Percentiles rank a stretch among this genome's conserved stretches.
phyloP scores from a whole-genome alignment of 2,329 filamentous ascomycete genomes.

The Teratosphaeria viscida region DNA sequence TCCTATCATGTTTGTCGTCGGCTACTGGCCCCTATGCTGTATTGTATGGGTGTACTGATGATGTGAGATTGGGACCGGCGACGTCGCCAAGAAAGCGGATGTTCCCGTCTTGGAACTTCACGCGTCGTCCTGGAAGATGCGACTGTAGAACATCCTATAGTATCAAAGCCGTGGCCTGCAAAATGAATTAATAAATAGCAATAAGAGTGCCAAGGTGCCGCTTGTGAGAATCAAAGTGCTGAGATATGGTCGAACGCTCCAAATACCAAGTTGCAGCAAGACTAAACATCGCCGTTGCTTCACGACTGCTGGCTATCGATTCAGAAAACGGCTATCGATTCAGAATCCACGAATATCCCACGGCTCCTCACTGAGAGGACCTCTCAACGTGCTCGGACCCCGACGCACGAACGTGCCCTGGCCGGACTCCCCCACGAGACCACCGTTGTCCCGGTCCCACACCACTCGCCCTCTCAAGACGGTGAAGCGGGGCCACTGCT shows the following conservation, averaged over 20 bases:
- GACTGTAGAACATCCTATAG: too few relatives aligned
- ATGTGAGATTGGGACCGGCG: neutral
- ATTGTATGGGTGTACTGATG: neutral
- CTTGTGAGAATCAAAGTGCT: too few relatives aligned
- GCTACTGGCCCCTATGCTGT: neutral
- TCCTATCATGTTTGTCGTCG: neutral
- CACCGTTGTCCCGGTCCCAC: conserved; percentile 33
- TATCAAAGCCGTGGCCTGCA: too few relatives aligned
- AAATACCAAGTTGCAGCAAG: too few relatives aligned
- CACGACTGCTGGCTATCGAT: too few relatives aligned
- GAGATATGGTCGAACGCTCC: too few relatives aligned
- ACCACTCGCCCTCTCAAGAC: conserved; percentile 49
- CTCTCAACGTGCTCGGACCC: conserved; percentile 27
- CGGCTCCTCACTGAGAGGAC: conserved; percentile 8
- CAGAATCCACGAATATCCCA: conserved; percentile 10
- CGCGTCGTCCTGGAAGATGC: neutral
- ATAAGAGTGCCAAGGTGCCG: too few relatives aligned
- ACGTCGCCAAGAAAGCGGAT: neutral
- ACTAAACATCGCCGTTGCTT: too few relatives aligned
- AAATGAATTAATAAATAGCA: too few relatives aligned
- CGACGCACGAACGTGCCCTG: conserved; percentile 40
- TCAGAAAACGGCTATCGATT: conserved; percentile 1
- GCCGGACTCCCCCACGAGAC: conserved; percentile 33
- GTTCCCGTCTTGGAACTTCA: neutral
- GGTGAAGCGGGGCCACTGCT: conserved; percentile 53